Evolutionary conservation across 1,284 basidiomycete genomes (phyloP).

Genomic region (Takashimella tepidaria): DNA sequence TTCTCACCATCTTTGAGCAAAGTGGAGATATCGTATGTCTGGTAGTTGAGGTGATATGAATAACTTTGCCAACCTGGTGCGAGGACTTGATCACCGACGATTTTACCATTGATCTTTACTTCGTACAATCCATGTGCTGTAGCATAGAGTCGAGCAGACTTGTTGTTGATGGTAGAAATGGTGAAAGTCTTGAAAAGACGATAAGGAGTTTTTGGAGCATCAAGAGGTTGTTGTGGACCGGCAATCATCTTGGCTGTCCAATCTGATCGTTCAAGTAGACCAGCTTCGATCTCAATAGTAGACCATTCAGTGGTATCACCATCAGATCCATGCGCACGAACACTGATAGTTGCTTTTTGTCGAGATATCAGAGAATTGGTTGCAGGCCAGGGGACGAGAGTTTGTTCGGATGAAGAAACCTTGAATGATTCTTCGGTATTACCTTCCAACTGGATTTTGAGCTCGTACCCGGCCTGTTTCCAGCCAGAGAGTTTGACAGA

Average conservation of each 20-base stretch:
- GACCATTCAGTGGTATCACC: constrained; percentile 9
- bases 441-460: constrained; percentile 14
- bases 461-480: constrained; percentile 30
- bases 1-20: constrained; percentile 24
- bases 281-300: constrained; percentile 18
- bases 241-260: constrained; percentile 27
- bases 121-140: constrained; percentile 42
- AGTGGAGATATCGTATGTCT: constrained; percentile 28
- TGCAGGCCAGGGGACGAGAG: constrained; percentile 34
- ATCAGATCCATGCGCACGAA: constrained; percentile 19
- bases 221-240: constrained; percentile 9
- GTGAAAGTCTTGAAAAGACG: constrained; percentile 17
- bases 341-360: constrained; percentile 15
- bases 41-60: constrained; percentile 32
- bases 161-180: neutral
- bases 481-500: constrained; percentile 16
- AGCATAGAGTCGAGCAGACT: constrained; percentile 27
- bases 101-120: constrained; percentile 30
- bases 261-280: constrained; percentile 17
- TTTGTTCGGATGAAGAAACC: constrained; percentile 12
- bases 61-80: constrained; percentile 43
- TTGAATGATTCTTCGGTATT: constrained; percentile 14
- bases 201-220: constrained; percentile 27
- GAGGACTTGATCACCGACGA: constrained; percentile 34
- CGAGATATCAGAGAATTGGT: constrained; percentile 21